Conservation (phyloP, 2,329 filamentous ascomycete species). For the Cercospora sesami region DNA sequence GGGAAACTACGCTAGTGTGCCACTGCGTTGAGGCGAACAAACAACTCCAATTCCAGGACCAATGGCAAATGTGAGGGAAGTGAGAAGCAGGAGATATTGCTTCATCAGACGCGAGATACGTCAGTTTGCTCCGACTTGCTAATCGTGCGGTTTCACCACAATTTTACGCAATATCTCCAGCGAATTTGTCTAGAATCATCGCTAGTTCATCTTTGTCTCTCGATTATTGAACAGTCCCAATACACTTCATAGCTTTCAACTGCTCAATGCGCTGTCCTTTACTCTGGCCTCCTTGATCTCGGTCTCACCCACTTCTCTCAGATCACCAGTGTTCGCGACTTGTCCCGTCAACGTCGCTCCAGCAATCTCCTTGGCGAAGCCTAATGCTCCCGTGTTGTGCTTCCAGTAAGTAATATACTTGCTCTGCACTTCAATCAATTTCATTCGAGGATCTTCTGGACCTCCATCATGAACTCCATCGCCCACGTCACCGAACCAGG, state of each 20-base stretch:
- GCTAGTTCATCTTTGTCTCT: too few relatives aligned
- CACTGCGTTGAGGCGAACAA: slow-evolving; percentile 11
- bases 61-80: background rate
- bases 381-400: slow-evolving; percentile 32
- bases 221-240: too few relatives aligned
- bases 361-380: slow-evolving; percentile 38
- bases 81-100: background rate
- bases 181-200: background rate
- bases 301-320: slow-evolving; percentile 37
- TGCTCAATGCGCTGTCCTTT: slow-evolving; percentile 33
- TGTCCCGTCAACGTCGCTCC: slow-evolving; percentile 36
- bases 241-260: background rate
- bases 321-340: slow-evolving; percentile 38
- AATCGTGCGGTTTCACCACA: background rate
- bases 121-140: background rate
- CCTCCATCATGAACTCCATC: slow-evolving; percentile 52
- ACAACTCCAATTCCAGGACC: background rate
- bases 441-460: slow-evolving; percentile 51
- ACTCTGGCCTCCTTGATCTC: slow-evolving; percentile 38
- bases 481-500: slow-evolving; percentile 54
- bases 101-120: background rate
- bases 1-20: slow-evolving; percentile 9
- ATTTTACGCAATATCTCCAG: background rate
- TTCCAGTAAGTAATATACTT: slow-evolving; percentile 40
- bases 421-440: slow-evolving; percentile 30